Evolutionary conservation across 169 alveolate species (phyloP).

Genomic region (Plasmodium ovale): DNA sequence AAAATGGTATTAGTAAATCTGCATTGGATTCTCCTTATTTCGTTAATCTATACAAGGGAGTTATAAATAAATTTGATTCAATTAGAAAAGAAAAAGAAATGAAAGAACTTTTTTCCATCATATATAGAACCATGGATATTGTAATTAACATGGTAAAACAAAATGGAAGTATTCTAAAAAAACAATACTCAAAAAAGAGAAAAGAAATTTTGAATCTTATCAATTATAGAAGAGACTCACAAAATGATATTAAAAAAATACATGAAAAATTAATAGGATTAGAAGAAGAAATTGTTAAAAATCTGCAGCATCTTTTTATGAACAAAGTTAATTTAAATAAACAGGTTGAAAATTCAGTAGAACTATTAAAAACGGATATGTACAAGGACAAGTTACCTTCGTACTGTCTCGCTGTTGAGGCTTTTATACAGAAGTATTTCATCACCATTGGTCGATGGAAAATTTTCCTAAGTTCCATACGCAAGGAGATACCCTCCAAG

Average conservation of each 20-base stretch:
- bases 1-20: not conserved
- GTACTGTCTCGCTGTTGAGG: constrained; percentile 18
- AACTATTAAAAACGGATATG: not conserved
- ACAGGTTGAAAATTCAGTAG: constrained; percentile 37
- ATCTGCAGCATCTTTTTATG: constrained; percentile 11
- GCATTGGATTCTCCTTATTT: constrained; percentile 5
- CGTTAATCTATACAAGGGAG: not conserved
- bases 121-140: constrained; percentile 31
- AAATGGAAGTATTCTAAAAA: not conserved
- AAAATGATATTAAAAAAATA: not conserved
- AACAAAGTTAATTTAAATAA: constrained; percentile 24
- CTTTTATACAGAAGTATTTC: constrained; percentile 19
- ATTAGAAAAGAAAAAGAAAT: constrained; percentile 1
- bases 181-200: constrained; percentile 6
- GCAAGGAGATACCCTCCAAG: constrained; percentile 8
- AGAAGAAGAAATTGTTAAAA: constrained; percentile 12
- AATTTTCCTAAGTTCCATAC: not conserved
- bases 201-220: constrained; percentile 19
- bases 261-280: constrained; percentile 21
- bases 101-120: not conserved
- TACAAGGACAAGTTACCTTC: constrained; percentile 30
- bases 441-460: constrained; percentile 39
- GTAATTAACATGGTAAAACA: constrained; percentile 8
- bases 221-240: not conserved
- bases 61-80: constrained; percentile 8